Conservation (phyloP, 306 rosid genomes). For the Cucurbita ficifolia region DNA sequence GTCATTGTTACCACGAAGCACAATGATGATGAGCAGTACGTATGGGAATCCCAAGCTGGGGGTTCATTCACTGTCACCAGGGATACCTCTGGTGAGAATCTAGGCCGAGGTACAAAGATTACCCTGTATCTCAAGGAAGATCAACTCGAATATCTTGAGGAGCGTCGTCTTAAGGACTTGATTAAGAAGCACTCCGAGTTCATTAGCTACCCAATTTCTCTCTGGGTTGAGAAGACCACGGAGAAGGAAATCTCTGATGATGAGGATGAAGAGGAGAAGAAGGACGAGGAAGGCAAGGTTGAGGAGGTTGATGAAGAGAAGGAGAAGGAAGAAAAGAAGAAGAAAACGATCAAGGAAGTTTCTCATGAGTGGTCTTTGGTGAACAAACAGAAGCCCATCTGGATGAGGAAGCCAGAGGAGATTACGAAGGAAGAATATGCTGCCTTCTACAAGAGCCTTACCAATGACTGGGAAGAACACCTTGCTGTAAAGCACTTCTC, state of each 20-base stretch:
- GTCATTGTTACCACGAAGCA: slow-evolving; percentile 15
- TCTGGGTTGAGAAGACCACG: slow-evolving; percentile 17
- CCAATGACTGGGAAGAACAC: slow-evolving; percentile 24
- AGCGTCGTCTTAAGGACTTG: slow-evolving; percentile 16
- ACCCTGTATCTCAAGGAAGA: slow-evolving; percentile 20
- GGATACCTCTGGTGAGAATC: slow-evolving; percentile 10
- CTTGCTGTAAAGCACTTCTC: slow-evolving; percentile 18
- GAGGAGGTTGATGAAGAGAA: slow-evolving; percentile 18
- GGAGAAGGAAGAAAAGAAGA: slow-evolving; percentile 9
- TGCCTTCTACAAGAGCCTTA: slow-evolving; percentile 19
- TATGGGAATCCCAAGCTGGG: slow-evolving; percentile 23
- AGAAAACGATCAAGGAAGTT: slow-evolving; percentile 17
- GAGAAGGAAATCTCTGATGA: slow-evolving; percentile 19
- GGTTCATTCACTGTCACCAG: slow-evolving; percentile 18
- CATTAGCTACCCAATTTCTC: slow-evolving; percentile 22
- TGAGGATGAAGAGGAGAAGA: slow-evolving; percentile 16
- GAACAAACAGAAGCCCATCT: slow-evolving; percentile 24
- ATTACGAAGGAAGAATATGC: slow-evolving; percentile 20
- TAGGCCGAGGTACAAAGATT: slow-evolving; percentile 19
- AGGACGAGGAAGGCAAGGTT: slow-evolving; percentile 20
- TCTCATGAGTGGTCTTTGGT: slow-evolving; percentile 16
- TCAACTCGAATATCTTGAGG: slow-evolving; percentile 17
- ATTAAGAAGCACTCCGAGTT: slow-evolving; percentile 10
- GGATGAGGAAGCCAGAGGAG: slow-evolving; percentile 19
- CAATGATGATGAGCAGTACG: slow-evolving; percentile 19